These are phyloP conservation scores for Aspergillus novofumigatus DNA, from an alignment of 2,329 filamentous ascomycete genomes.

Conservation along the genomic window DNA sequence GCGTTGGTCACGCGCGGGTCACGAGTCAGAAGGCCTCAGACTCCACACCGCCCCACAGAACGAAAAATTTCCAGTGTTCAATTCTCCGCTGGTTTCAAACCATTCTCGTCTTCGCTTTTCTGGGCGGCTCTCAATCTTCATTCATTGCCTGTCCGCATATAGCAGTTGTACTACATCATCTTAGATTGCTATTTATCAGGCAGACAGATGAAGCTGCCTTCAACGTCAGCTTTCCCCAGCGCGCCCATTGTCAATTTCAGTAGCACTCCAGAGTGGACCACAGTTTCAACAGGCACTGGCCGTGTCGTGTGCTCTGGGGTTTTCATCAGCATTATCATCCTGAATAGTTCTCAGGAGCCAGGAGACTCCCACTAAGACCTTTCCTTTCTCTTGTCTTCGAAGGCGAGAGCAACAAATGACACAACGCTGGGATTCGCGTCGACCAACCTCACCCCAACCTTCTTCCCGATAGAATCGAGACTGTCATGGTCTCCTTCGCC, in stretches of 20 bases:
- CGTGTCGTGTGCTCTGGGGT: conserved; percentile 17
- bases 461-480: conserved; percentile 8
- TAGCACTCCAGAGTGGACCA: conserved; percentile 13
- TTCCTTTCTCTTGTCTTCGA: conserved; percentile 1
- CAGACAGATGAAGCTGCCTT: conserved; percentile 15
- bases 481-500: conserved; percentile 34
- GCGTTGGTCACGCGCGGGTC: conserved; percentile 14
- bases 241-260: conserved; percentile 6
- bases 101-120: conserved; percentile 3
- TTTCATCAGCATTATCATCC: neutral
- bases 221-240: neutral
- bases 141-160: conserved; percentile 15
- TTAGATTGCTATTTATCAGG: conserved; percentile 11
- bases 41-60: conserved; percentile 17
- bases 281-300: conserved; percentile 4
- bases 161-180: conserved; percentile 1
- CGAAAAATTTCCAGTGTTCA: conserved; percentile 13
- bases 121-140: conserved; percentile 3
- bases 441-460: conserved; percentile 3
- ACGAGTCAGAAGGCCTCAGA: conserved; percentile 16
- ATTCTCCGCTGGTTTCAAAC: conserved; percentile 1
- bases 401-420: conserved; percentile 20
- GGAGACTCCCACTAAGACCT: neutral
- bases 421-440: conserved; percentile 7
- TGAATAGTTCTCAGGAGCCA: neutral